These are phyloP conservation scores for Vanderwaltozyma yarrowii DNA, from an alignment of 805 yeast genomes.

Conservation along the genomic window DNA sequence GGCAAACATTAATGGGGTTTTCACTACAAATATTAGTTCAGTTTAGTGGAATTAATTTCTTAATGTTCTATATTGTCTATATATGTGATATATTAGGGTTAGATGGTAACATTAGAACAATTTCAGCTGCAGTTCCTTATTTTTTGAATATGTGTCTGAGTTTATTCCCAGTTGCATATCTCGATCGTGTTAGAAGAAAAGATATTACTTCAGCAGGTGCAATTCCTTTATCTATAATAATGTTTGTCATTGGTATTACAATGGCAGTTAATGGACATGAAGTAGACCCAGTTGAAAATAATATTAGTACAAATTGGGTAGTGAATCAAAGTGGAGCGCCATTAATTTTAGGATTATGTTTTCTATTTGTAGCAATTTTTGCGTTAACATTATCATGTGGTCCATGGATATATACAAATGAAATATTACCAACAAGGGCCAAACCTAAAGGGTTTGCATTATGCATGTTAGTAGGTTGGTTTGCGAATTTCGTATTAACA, in stretches of 20 bases:
- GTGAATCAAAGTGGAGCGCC: slow-evolving; percentile 34
- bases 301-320: slow-evolving; percentile 31
- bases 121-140: slow-evolving; percentile 33
- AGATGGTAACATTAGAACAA: slow-evolving; percentile 25
- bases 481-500: slow-evolving; percentile 29
- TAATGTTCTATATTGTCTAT: slow-evolving; percentile 36
- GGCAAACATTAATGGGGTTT: slow-evolving; percentile 31
- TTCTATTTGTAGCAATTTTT: slow-evolving; percentile 37
- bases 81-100: slow-evolving; percentile 42
- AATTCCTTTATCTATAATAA: slow-evolving; percentile 29
- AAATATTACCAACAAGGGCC: slow-evolving; percentile 36
- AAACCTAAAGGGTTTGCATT: slow-evolving; percentile 39
- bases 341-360: slow-evolving; percentile 34
- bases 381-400: slow-evolving; percentile 38
- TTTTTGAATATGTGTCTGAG: slow-evolving; percentile 34
- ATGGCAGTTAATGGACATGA: slow-evolving; percentile 30
- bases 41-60: slow-evolving; percentile 34
- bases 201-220: slow-evolving; percentile 38
- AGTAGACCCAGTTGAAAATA: slow-evolving; percentile 26
- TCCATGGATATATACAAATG: slow-evolving; percentile 42
- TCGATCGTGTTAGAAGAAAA: slow-evolving; percentile 38
- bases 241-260: slow-evolving; percentile 27
- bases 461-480: slow-evolving; percentile 40
- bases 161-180: slow-evolving; percentile 33
- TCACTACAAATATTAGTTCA: slow-evolving; percentile 35